Percentiles rank a stretch among this genome's conserved stretches.
Conservation (phyloP, 495 filamentous ascomycete genomes). For the Lophiotrema nucula region DNA sequence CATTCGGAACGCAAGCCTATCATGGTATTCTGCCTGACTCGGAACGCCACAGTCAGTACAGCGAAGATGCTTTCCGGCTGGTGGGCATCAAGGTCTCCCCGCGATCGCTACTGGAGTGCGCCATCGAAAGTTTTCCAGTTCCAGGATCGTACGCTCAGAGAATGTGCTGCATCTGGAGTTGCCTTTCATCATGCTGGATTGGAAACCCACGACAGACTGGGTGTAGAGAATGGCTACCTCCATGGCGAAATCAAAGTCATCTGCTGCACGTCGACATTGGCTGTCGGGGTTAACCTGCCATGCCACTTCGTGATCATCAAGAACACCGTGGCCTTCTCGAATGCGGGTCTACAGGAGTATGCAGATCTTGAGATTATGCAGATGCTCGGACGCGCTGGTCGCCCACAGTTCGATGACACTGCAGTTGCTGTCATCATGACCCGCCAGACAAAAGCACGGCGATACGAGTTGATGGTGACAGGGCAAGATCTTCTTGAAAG, state of each 20-base stretch:
- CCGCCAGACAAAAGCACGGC: slow-evolving; percentile 59
- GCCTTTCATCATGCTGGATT: slow-evolving; percentile 95
- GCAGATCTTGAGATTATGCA: slow-evolving; percentile 95
- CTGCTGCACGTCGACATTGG: slow-evolving; percentile 92
- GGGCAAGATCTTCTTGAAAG: slow-evolving; percentile 86
- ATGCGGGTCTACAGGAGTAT: slow-evolving; percentile 69
- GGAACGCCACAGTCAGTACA: slow-evolving; percentile 73
- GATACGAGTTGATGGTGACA: slow-evolving; percentile 80
- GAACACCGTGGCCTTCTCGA: slow-evolving; percentile 73
- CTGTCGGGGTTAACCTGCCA: slow-evolving; percentile 90
- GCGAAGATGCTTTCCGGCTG: slow-evolving; percentile 69
- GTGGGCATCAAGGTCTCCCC: slow-evolving; percentile 57
- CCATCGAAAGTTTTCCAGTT: slow-evolving; percentile 58
- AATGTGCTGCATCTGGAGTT: slow-evolving; percentile 66
- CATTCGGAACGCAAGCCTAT: slow-evolving; percentile 81
- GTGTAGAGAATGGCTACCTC: slow-evolving; percentile 71
- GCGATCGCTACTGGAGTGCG: slow-evolving; percentile 65
- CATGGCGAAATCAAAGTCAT: slow-evolving; percentile 80
- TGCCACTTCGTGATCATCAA: slow-evolving; percentile 93
- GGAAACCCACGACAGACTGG: slow-evolving; percentile 64
- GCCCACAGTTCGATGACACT: slow-evolving; percentile 87
- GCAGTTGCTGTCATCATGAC: slow-evolving; percentile 89
- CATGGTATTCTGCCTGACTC: slow-evolving; percentile 88
- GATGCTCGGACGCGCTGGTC: slow-evolving; percentile 91
- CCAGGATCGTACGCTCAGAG: slow-evolving; percentile 61